These are phyloP conservation scores for Amphirosellinia nigrospora DNA, from an alignment of 495 filamentous ascomycete species.

Conservation along the genomic window DNA sequence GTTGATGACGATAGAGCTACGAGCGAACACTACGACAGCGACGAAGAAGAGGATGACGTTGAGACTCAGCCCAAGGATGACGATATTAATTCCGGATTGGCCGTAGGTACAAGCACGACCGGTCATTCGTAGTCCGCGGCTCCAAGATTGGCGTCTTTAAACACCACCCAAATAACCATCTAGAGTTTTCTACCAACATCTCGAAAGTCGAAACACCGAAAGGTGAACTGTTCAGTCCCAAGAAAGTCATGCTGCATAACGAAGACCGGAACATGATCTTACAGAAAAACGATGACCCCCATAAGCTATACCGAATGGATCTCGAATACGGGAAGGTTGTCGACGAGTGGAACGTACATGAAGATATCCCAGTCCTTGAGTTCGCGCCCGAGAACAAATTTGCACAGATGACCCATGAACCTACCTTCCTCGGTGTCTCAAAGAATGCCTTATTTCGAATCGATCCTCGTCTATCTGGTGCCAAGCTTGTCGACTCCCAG, in stretches of 20 bases:
- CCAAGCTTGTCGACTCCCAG: conserved; percentile 90
- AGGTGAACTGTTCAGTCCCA: conserved; percentile 88
- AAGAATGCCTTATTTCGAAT: conserved; percentile 91
- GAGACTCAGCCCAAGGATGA: conserved; percentile 74
- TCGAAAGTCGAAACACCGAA: conserved; percentile 91
- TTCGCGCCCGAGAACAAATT: conserved; percentile 98
- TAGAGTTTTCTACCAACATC: conserved; percentile 97
- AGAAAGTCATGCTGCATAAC: conserved; percentile 96
- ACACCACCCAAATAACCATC: conserved; percentile 87
- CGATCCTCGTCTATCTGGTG: conserved; percentile 87
- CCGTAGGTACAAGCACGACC: conserved; percentile 99
- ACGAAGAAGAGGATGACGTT: conserved; percentile 89
- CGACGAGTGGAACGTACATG: conserved; percentile 99
- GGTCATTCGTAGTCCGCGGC: conserved; percentile 94
- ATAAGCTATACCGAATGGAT: conserved; percentile 97
- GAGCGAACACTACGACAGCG: conserved; percentile 78
- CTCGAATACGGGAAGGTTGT: conserved; percentile 98
- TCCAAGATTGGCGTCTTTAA: conserved; percentile 99
- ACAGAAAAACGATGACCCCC: conserved; percentile 82
- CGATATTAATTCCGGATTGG: conserved; percentile 90
- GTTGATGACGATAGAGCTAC: conserved; percentile 64
- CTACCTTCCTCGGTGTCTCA: conserved; percentile 92
- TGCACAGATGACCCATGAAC: conserved; percentile 93
- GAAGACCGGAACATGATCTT: conserved; percentile 93
- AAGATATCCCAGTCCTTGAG: conserved; percentile 88